Evolutionary conservation across 768 basidiomycete genomes (phyloP).

Genomic region (Lactarius quietus): DNA sequence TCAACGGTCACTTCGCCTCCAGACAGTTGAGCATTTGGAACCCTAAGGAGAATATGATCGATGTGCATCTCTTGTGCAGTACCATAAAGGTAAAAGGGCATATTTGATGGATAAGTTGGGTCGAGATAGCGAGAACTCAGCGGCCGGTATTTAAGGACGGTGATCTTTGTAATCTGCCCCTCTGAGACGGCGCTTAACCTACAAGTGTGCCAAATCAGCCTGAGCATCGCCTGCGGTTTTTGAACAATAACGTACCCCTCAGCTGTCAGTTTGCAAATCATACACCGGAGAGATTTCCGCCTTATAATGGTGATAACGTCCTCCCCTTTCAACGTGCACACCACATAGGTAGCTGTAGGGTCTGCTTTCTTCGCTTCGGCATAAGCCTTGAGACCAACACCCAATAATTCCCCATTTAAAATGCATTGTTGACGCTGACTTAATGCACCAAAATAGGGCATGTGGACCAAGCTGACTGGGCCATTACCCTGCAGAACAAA

Average conservation of each 20-base stretch:
- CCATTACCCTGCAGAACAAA: conserved; percentile 41
- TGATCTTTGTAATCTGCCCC: conserved; percentile 30
- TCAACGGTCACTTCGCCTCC: conserved; percentile 24
- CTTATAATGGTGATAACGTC: conserved; percentile 17
- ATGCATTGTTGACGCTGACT: conserved; percentile 41
- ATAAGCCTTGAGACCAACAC: conserved; percentile 23
- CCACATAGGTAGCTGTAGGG: conserved; percentile 26
- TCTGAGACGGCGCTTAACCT: conserved; percentile 19
- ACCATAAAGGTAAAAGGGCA: conserved; percentile 44
- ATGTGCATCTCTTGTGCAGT: conserved; percentile 32
- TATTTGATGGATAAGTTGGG: conserved; percentile 32
- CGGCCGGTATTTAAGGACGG: conserved; percentile 33
- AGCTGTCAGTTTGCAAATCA: conserved; percentile 21
- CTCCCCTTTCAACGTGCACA: conserved; percentile 26
- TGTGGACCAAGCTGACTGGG: conserved; percentile 35
- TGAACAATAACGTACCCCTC: conserved; percentile 8
- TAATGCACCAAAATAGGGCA: conserved; percentile 37
- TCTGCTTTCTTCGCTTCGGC: conserved; percentile 21
- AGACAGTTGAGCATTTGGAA: conserved; percentile 28
- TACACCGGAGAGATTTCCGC: conserved; percentile 7
- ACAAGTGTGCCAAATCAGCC: conserved; percentile 4
- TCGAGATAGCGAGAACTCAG: conserved; percentile 33
- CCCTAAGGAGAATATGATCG: conserved; percentile 34
- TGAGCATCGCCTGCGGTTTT: background rate
- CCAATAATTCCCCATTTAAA: conserved; percentile 32